Evolutionary conservation across 2,329 filamentous ascomycete species (phyloP), one percentile per base, ranked within the genome.

Genomic region (Lecanosticta acicola): DNA sequence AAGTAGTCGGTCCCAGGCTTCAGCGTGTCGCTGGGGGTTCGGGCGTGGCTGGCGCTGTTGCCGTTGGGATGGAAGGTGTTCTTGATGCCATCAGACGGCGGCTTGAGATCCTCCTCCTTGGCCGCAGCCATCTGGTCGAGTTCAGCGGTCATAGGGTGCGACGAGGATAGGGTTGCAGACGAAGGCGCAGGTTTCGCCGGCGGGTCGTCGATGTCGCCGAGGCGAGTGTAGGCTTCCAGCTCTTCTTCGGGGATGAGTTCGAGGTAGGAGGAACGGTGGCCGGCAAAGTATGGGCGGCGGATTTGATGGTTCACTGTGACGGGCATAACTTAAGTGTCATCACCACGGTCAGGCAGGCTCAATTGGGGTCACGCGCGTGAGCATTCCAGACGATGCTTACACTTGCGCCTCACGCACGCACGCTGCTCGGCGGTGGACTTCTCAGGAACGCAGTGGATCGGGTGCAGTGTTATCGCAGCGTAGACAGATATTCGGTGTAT

Each of bases 81-180:
- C 24, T 29, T 29, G 24, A 29, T 11, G 4, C 44, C 45, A 1
- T 43, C 43, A 11, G 44, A 35, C 4, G 42, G 50, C 18, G 51
- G 48, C 50, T 57, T 59, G 11, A 55, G 38, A 20, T 56, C 51
- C 32, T 53, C 55, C 45, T 62, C 59, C 38, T 62, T 60, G 34
- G 58, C 55, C 7, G 56, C 58, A 9, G 59, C 60, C 59, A 59
- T 59, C 39, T 61, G 58, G 37, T 61, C 58, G 3, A 57, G 42
- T 32, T 60, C 58, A 34, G 41, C 40, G 14, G 48, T 49, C 50
- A 51, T 51, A 5, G 34, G 46, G 37, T 49, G 48, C 34, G 58
- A 53, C 35, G 57, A 55, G 32, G 50, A 50, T 46, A 57, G 52
- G 13, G 43, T 41, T 3, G 54, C 18, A 3, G 17, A 10, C 18